Base-by-base conservation (phyloP, 192 early-diverging fungal species). In the Anaeromyces robustus region DNA sequence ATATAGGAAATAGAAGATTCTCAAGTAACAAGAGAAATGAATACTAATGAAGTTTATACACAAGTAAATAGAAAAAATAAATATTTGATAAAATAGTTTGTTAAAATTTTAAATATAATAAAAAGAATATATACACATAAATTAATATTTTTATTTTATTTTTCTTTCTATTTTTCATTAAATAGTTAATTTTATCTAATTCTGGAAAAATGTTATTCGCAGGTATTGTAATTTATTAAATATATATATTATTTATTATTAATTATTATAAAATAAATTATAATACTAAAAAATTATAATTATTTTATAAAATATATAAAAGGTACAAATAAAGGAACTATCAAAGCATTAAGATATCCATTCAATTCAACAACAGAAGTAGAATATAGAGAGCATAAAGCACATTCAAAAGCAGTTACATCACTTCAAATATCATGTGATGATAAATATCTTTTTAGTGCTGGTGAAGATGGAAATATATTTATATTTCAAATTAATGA, bases 401-500 rank as follows among this genome's bases (percentile, higher is more conserved):
- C 84, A 18, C 90, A 91, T 78, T 82, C 86, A 5, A 84, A 82
- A 29, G 81, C 89, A 31, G 84, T 91, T 12, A 89, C 88, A 19
- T 87, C 86, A 77, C 85, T 91, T 13, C 85, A 87, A 19, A 85
- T 91, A 52, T 86, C 84, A 77, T 90, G 83, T 80, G 90, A 91
- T 79, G 90, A 91, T 80, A 87, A 89, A 78, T 91, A 84, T 81
- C 85, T 91, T 30, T 88, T 91, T 79, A 87, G 87, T 3, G 78
- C 87, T n/a, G 83, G 84, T 13, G 90, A 91, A 30, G 90, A 91
- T 81, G 90, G 90, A 26, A 85, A 83, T 34, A 80, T 91, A 19
- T 91, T 87, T 59, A 85, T 91, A 18, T 91, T 88, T 82, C 86
- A 86, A 59, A 90, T 91, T 79, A 82, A 79, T 34, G 90, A 91